Evolutionary conservation across 2,329 filamentous ascomycete species (phyloP), one percentile per base, ranked within the genome.

Genomic region (Salinomyces thailandicus): DNA sequence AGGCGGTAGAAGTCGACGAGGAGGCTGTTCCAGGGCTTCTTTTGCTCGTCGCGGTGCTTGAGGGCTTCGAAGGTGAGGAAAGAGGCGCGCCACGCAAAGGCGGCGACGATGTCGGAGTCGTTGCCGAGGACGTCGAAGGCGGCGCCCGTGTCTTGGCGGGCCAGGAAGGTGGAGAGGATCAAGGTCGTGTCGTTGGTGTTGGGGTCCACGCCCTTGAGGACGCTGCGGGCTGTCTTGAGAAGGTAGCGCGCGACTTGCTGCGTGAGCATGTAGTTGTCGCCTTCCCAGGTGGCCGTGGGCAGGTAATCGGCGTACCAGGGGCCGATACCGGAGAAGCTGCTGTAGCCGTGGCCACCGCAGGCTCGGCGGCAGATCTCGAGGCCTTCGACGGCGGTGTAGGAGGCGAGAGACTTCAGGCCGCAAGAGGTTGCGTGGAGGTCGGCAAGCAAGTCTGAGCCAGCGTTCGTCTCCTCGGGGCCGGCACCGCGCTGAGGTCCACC

Each of bases 211-310:
- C 75, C 76, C 11, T 71, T 65, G n/a, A 84, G 62, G 0, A 85
- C 81, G 1, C 73, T 69, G 28, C 81, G 77, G 0, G 80, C 81
- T 3, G 80, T 76, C 68, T 85, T 86, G 46, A 86, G 71, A 31
- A 86, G 72, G 52, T 85, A 85, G 39, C 80, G 73, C 2, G 79
- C 78, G 2, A 85, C 81, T 62, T 86, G 81, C 58, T 86, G 81
- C 7, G 79, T 83, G 41, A 86, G 66, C 81, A 86, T 85, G 64
- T 82, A 85, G 66, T 84, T 85, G 63, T 85, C 81, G 30, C 81
- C 81, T 56, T 85, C 81, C 77, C 78, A 83, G 7, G 79, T 83
- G 3, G 67, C 62, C 0, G 73, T 81, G 12, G 82, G 80, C 1
- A 85, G 67, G 54, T 85, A 85, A 57, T 86, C 81, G 18, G 80